Evolutionary conservation across 441 rosid species (phyloP), one percentile per base, ranked within the genome.

Genomic region (Croton laevigatus): DNA sequence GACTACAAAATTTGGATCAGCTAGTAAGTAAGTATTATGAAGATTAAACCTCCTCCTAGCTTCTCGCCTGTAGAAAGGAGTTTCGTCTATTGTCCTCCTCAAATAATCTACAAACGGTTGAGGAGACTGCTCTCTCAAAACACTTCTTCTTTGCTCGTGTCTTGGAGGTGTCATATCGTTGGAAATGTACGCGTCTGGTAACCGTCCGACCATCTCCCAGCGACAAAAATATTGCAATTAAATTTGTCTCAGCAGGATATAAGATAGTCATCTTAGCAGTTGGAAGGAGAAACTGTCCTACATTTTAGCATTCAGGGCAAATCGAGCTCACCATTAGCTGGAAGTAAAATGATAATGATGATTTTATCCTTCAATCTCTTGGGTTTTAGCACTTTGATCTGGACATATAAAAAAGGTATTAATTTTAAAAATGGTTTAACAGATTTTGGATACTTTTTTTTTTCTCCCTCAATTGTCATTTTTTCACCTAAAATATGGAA

Each of bases 1-100:
- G n/a, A n/a, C 42, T 3, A 38, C 42, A 38, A 38, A 38, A 38
- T 38, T 38, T 38, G 5, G 42, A 3, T 38, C 42, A 46, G 76
- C 84, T n/a, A n/a, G n/a, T n/a, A n/a, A 87, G 77, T 61, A 86
- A 0, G 94, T 89, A 71, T 88, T 87, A 77, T 94, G 98, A 2
- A 88, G 87, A 81, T 90, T 87, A 78, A 82, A 64, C 88, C 97
- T 90, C 76, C 91, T 87, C 76, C 96, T 83, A 38, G 82, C 88
- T 51, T 89, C 93, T 73, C 89, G 87, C 81, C 75, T 82, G 74
- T 91, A 94, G 60, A 82, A 78, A 8, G 98, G 97, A 58, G 97
- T 94, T 82, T 91, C 93, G 44, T 91, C 97, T 20, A 94, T 84
- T 6, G 97, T 94, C 74, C 88, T 89, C 76, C 92, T 85, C 71